These are phyloP conservation scores for Psilocybe cubensis DNA, from an alignment of 768 basidiomycete species.

Conservation along the genomic window DNA sequence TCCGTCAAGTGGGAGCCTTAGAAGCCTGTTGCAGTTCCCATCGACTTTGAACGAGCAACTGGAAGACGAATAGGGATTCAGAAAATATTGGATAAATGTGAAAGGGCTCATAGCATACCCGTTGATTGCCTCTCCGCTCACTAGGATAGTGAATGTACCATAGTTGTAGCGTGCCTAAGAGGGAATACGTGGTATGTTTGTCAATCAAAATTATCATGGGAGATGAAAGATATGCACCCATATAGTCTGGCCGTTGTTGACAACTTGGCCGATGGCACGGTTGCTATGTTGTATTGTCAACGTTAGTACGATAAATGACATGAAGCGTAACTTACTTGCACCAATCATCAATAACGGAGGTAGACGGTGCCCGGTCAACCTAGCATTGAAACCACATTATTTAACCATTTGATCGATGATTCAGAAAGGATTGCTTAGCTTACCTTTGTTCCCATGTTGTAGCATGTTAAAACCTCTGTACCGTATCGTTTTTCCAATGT, in stretches of 20 bases:
- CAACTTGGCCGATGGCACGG: not conserved
- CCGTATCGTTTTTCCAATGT: not conserved
- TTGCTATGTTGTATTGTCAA: not conserved
- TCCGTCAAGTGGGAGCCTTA: slow-evolving; percentile 16
- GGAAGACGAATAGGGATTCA: not conserved
- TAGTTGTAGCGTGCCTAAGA: slow-evolving; percentile 4
- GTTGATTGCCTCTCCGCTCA: slow-evolving; percentile 3
- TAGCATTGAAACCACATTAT: too few species aligned
- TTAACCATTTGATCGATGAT: too few species aligned
- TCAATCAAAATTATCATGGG: not conserved
- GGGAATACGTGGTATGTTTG: not conserved
- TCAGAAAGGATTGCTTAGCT: too few species aligned
- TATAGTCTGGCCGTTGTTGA: not conserved
- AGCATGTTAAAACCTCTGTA: not conserved
- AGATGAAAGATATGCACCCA: not conserved
- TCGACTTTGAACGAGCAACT: slow-evolving; percentile 15
- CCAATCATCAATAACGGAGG: too few species aligned
- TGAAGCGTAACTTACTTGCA: too few species aligned
- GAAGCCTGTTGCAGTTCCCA: slow-evolving; percentile 21
- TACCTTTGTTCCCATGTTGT: not conserved
- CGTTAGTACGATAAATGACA: too few species aligned
- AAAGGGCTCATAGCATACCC: not conserved
- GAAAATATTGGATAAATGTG: not conserved
- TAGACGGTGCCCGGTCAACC: slow-evolving; percentile 5
- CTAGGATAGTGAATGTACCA: slow-evolving; percentile 1